Base-by-base conservation (phyloP, 2,329 filamentous ascomycete species). In the Talaromyces sp. region DNA sequence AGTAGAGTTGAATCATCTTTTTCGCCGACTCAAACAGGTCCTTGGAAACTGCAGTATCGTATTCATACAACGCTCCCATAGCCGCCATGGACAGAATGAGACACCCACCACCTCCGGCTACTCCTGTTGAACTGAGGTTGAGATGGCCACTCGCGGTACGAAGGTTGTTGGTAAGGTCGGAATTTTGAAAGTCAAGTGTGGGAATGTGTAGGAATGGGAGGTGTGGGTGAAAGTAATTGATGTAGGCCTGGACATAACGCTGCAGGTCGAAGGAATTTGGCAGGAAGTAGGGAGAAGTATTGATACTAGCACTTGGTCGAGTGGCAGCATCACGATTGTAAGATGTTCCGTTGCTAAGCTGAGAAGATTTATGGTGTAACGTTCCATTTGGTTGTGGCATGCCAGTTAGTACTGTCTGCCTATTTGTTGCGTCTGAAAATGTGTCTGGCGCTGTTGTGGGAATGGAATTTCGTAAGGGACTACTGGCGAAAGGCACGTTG, bases 181-280 rank as follows among this genome's bases (percentile, higher is more conserved):
- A 85, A 61, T 91, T 86, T 73, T 97, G 92, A 80, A 98, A 97
- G 49, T 93, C 93, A 68, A 98, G 83, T 17, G 94, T 97, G 61
- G 93, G 89, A 70, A 97, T 87, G 78, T 98, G 94, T 67, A 97
- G 82, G 78, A 98, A 97, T n/a, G 95, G 94, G 67, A 97, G 80
- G 76, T 98, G 94, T 25, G 94, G 94, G 74, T 97, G 93, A 77
- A 96, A 97, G 76, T 92, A 96, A 69, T 89, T 88, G 72, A 98
- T 88, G 79, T 97, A 98, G 67, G 93, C 90, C 69, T 89, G 88
- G 68, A 97, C 91, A 77, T 93, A 97, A 76, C 92, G 90, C 77
- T 96, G 93, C 68, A 98, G 87, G 75, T 97, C 92, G 74, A 86
- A 84, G 38, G 92, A 94, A 79, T 86, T 92, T 62, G 94, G 93